phyloP scores from a whole-genome alignment of 345 rosid genomes.

The Eucalyptus guilfoylei region DNA sequence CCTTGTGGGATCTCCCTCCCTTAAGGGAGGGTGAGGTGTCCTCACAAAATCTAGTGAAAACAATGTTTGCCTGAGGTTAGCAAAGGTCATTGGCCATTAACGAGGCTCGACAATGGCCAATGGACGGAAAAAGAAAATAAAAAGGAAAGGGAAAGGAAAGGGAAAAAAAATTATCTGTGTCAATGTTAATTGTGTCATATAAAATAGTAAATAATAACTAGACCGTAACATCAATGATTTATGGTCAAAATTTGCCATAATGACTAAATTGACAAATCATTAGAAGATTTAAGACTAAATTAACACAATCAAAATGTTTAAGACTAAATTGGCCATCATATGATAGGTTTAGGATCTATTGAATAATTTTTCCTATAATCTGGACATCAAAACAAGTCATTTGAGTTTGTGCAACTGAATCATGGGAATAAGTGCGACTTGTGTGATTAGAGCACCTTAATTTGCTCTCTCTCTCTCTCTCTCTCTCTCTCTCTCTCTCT shows the following conservation, averaged over 20 bases:
- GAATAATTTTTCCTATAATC: background rate
- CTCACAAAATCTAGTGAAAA: too few species aligned
- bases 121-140: too few species aligned
- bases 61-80: fast-evolving
- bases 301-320: fast-evolving
- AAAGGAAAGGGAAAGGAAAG: too few species aligned
- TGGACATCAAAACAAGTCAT: fast-evolving
- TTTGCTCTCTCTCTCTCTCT: background rate
- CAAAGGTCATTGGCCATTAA: too few species aligned
- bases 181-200: fast-evolving
- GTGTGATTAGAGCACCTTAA: too few species aligned
- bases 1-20: fast-evolving
- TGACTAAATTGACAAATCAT: too few species aligned
- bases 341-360: background rate
- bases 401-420: background rate
- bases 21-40: fast-evolving
- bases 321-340: fast-evolving
- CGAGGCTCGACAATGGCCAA: too few species aligned
- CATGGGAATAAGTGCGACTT: too few species aligned
- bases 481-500: too few species aligned
- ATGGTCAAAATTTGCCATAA: fast-evolving
- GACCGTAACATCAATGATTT: fast-evolving
- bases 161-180: fast-evolving
- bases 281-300: background rate
- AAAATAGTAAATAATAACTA: too few species aligned